Percentiles rank a stretch among this genome's conserved stretches.
phyloP scores from a whole-genome alignment of 305 asterid genomes.

The Vinca major region DNA sequence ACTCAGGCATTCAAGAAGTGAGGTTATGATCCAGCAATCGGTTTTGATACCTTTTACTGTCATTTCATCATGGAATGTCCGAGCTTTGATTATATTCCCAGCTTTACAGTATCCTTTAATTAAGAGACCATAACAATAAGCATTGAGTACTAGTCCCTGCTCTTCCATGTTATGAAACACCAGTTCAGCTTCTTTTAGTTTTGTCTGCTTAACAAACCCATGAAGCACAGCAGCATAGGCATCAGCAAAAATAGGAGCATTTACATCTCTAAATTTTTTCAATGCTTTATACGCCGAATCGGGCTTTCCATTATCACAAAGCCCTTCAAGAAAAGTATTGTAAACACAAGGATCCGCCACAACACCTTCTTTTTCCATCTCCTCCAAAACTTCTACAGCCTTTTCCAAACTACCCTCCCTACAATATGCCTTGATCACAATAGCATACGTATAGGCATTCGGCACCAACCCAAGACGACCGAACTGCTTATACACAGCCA shows the following conservation, averaged over 20 bases:
- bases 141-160: constrained; percentile 40
- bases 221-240: constrained; percentile 49
- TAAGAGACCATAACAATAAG: constrained; percentile 37
- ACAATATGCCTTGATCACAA: constrained; percentile 56
- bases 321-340: constrained; percentile 48
- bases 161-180: constrained; percentile 48
- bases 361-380: constrained; percentile 60
- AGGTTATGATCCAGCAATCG: constrained; percentile 48
- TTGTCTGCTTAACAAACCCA: constrained; percentile 54
- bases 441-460: constrained; percentile 63
- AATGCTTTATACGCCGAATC: constrained; percentile 34
- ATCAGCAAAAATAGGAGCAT: constrained; percentile 33
- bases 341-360: constrained; percentile 35
- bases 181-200: constrained; percentile 39
- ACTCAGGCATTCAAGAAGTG: constrained; percentile 68
- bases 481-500: constrained; percentile 51
- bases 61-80: constrained; percentile 46
- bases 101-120: constrained; percentile 53
- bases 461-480: constrained; percentile 44
- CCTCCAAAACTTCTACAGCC: constrained; percentile 40
- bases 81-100: constrained; percentile 43
- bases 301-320: constrained; percentile 40
- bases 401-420: constrained; percentile 42
- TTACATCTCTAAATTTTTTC: constrained; percentile 22
- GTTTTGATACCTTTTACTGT: constrained; percentile 45